These are phyloP conservation scores for Populus tomentosa DNA, from an alignment of 441 rosid genomes.

Conservation along the genomic window DNA sequence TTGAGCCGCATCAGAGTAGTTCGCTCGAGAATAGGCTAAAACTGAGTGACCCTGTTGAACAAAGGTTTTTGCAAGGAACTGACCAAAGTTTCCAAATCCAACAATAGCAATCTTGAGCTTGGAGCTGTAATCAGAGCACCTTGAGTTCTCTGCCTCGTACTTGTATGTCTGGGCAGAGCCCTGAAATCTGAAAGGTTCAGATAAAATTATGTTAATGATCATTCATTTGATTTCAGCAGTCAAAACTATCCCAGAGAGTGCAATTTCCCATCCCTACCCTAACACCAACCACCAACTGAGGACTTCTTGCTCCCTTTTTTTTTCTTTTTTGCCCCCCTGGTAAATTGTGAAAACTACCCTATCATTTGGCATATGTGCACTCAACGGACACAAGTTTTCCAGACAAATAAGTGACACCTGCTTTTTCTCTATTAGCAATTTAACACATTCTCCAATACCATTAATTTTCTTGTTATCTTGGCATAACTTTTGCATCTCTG, in stretches of 20 bases:
- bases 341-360: too few species aligned
- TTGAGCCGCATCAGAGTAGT: constrained; percentile 45
- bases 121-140: constrained; percentile 26
- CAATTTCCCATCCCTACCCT: neutral
- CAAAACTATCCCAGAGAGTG: neutral
- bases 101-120: constrained; percentile 59
- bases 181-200: constrained; percentile 31
- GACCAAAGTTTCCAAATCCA: constrained; percentile 74
- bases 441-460: neutral
- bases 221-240: neutral
- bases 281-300: neutral
- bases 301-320: too few species aligned
- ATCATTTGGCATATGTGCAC: too few species aligned
- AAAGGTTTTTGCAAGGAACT: constrained; percentile 55
- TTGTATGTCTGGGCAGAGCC: constrained; percentile 30
- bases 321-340: too few species aligned
- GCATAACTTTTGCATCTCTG: neutral
- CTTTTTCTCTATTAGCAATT: neutral
- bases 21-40: constrained; percentile 59
- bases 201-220: neutral
- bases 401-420: neutral
- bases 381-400: too few species aligned
- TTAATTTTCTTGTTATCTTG: neutral
- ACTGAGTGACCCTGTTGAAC: constrained; percentile 56
- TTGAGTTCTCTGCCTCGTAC: constrained; percentile 23